These are phyloP conservation scores for Stephania japonica DNA, from an alignment of 164 flowering plant species.

Conservation along the genomic window DNA sequence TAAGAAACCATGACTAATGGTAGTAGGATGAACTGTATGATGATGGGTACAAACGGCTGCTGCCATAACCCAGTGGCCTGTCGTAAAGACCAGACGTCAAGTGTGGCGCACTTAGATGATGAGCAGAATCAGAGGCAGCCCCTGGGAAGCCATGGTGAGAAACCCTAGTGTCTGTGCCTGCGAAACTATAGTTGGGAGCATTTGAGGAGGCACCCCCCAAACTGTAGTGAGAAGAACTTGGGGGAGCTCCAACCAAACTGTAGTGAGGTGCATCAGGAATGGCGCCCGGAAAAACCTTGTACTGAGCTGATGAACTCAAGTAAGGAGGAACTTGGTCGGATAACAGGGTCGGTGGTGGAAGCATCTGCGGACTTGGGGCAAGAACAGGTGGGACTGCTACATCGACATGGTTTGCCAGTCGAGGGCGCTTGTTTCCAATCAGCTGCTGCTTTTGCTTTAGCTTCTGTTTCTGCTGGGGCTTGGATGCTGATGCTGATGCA, in stretches of 20 bases:
- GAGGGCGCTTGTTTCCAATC: conserved; percentile 31
- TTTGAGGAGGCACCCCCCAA: conserved; percentile 6
- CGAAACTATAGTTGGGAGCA: conserved; percentile 6
- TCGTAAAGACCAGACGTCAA: conserved; percentile 31
- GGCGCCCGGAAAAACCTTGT: conserved; percentile 7
- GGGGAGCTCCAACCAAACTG: conserved; percentile 14
- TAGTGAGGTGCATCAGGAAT: conserved; percentile 18
- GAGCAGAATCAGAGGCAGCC: conserved; percentile 10
- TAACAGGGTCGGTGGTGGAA: conserved; percentile 23
- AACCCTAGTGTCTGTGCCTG: conserved; percentile 20
- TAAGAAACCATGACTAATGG: not conserved
- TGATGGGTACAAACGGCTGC: conserved; percentile 32
- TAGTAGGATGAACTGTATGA: conserved; percentile 26
- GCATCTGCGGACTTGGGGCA: conserved; percentile 19
- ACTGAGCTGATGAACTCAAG: conserved; percentile 18
- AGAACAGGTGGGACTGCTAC: conserved; percentile 15
- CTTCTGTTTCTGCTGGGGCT: not conserved
- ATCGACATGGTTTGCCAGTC: conserved; percentile 9
- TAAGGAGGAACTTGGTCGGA: conserved; percentile 22
- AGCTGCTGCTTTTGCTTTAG: conserved; percentile 20
- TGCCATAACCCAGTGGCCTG: conserved; percentile 25
- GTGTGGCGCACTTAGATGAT: conserved; percentile 20
- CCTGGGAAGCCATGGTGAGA: not conserved
- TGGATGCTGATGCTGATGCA: conserved; percentile 17
- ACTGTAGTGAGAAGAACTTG: conserved; percentile 26